phyloP scores from a whole-genome alignment of 2,329 filamentous ascomycete species.

The Cytospora piceae region DNA sequence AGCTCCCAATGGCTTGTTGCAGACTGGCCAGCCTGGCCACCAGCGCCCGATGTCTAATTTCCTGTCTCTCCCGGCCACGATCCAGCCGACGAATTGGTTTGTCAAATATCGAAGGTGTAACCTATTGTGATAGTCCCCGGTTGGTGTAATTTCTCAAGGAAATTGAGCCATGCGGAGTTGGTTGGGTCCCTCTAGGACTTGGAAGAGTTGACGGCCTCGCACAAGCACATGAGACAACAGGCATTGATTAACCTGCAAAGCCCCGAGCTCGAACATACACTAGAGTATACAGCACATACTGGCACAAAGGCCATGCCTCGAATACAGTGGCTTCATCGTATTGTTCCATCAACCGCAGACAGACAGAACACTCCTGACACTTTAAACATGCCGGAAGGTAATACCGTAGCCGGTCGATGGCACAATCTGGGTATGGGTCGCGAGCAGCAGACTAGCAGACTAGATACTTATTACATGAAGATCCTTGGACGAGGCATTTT shows the following conservation, averaged over 20 bases:
- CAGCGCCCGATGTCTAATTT: conserved; percentile 28
- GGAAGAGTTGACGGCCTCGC: conserved; percentile 9
- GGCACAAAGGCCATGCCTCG: not conserved
- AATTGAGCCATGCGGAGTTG: conserved; percentile 27
- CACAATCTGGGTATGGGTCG: not conserved
- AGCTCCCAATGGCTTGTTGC: conserved; percentile 17
- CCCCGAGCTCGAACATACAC: not conserved
- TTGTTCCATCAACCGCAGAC: not conserved
- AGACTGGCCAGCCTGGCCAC: conserved; percentile 17
- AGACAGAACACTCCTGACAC: too few relatives aligned
- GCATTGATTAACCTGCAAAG: not conserved
- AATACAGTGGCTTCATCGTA: not conserved
- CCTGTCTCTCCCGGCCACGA: conserved; percentile 22
- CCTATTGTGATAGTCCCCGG: conserved; percentile 26
- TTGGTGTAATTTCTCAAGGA: conserved; percentile 27
- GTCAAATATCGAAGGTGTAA: conserved; percentile 27
- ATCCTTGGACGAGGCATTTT: conserved; percentile 24
- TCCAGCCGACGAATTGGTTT: conserved; percentile 19
- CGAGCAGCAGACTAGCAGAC: not conserved
- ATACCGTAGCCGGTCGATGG: not conserved
- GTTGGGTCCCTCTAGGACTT: conserved; percentile 6
- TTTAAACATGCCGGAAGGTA: not conserved
- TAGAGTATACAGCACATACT: not conserved
- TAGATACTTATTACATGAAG: conserved; percentile 19
- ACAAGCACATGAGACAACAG: not conserved